Conservation (phyloP, 352 stramenopile genomes). For the Pythium phragmitis region DNA sequence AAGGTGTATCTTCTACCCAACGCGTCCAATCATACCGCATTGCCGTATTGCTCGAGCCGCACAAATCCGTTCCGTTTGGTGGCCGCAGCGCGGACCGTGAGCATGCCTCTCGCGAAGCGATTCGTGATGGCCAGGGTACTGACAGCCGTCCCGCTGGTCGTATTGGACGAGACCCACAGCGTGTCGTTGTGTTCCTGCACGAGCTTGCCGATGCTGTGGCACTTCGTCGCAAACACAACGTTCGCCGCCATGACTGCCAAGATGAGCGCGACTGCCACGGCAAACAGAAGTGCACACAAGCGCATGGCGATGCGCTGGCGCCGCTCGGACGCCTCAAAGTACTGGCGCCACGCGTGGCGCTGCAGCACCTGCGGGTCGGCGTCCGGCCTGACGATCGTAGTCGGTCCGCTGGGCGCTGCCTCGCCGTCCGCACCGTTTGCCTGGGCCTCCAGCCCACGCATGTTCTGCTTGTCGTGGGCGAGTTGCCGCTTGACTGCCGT, state of each 20-base stretch:
- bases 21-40: conserved; percentile 31
- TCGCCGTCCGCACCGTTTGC: conserved; percentile 15
- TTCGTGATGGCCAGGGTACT: conserved; percentile 36
- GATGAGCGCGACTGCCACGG: conserved; percentile 55
- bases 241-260: conserved; percentile 92
- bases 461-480: conserved; percentile 48
- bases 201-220: conserved; percentile 57
- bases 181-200: conserved; percentile 41
- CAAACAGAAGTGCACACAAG: conserved; percentile 41
- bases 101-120: conserved; percentile 41
- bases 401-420: background rate
- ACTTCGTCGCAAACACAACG: conserved; percentile 69
- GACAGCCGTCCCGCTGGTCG: conserved; percentile 8
- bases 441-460: conserved; percentile 32
- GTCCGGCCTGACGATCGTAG: background rate
- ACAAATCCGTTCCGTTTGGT: conserved; percentile 26
- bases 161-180: conserved; percentile 29
- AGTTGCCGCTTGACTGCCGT: conserved; percentile 57
- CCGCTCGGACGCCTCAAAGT: conserved; percentile 63
- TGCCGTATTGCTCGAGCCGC: conserved; percentile 43
- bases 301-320: conserved; percentile 66
- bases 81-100: conserved; percentile 27
- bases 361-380: conserved; percentile 17
- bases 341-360: conserved; percentile 44
- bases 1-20: too few relatives aligned